Percentiles rank a stretch among this genome's conserved stretches.
Conservation (phyloP, 768 basidiomycete genomes). For the Steccherinum ochraceum region DNA sequence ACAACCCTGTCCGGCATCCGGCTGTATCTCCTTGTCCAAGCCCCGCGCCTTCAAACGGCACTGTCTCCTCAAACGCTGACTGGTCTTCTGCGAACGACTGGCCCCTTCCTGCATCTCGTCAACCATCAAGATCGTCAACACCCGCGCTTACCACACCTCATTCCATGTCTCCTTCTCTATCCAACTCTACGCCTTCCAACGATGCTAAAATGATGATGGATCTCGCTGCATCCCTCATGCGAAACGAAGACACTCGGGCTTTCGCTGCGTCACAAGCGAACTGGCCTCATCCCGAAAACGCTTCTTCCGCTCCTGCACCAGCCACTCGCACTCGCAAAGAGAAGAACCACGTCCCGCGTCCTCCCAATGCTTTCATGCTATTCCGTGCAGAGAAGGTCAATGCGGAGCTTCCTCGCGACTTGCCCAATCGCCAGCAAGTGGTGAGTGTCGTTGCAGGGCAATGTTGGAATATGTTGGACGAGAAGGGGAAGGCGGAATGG, state of each 20-base stretch:
- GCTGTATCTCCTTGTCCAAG: conserved; percentile 7
- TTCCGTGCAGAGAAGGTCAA: conserved; percentile 56
- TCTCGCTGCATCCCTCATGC: neutral
- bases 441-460: conserved; percentile 46
- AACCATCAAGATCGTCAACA: conserved; percentile 7
- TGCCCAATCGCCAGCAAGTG: conserved; percentile 49
- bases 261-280: neutral
- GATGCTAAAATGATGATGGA: neutral
- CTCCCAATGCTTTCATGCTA: conserved; percentile 84
- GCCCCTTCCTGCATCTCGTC: neutral
- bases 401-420: conserved; percentile 24
- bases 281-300: conserved; percentile 2
- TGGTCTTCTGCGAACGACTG: conserved; percentile 4
- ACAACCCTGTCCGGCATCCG: neutral
- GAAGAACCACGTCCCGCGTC: conserved; percentile 57
- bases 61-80: conserved; percentile 6
- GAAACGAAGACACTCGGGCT: conserved; percentile 17
- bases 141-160: conserved; percentile 1
- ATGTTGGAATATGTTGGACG: conserved; percentile 42
- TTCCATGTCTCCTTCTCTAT: neutral
- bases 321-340: conserved; percentile 49
- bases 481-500: conserved; percentile 31
- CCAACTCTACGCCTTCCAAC: conserved; percentile 2
- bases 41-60: conserved; percentile 9
- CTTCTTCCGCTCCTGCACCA: conserved; percentile 40